Evolutionary conservation across 73 alveolate genomes (phyloP).

Genomic region (Breviolum minutum): DNA sequence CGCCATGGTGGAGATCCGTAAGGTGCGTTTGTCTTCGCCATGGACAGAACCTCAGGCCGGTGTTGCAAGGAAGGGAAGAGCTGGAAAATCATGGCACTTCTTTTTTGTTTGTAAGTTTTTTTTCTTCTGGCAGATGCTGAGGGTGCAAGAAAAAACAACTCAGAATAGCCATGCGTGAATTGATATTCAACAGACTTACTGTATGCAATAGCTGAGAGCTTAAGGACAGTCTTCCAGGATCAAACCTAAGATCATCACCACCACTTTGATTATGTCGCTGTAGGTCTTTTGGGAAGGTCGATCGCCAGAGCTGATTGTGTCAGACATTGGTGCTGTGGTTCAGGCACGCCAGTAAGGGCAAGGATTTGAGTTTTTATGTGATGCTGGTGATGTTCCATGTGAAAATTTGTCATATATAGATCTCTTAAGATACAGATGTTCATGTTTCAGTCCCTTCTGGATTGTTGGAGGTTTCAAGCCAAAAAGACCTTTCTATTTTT

Average conservation of each 20-base stretch:
- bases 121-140: neutral
- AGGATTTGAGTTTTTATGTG: neutral
- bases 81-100: neutral
- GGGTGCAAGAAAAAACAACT: neutral
- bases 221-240: neutral
- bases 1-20: constrained; percentile 28
- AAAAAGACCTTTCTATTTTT: neutral
- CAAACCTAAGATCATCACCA: neutral
- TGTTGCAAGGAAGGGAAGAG: neutral
- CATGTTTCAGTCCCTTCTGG: neutral
- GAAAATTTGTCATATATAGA: neutral
- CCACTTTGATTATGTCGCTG: too few species aligned
- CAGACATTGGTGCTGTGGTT: neutral
- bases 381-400: too few species aligned
- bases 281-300: constrained; percentile 37
- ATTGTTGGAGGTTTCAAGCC: too few species aligned
- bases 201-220: neutral
- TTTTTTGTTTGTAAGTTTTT: neutral
- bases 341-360: neutral
- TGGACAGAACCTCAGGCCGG: constrained; percentile 39
- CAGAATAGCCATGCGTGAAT: neutral
- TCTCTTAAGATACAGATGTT: too few species aligned
- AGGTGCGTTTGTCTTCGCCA: constrained; percentile 10
- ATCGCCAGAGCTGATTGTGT: constrained; percentile 4
- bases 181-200: neutral